These are phyloP conservation scores for Dactylellina leptospora DNA, from an alignment of 2,329 filamentous ascomycete species.

Conservation along the genomic window DNA sequence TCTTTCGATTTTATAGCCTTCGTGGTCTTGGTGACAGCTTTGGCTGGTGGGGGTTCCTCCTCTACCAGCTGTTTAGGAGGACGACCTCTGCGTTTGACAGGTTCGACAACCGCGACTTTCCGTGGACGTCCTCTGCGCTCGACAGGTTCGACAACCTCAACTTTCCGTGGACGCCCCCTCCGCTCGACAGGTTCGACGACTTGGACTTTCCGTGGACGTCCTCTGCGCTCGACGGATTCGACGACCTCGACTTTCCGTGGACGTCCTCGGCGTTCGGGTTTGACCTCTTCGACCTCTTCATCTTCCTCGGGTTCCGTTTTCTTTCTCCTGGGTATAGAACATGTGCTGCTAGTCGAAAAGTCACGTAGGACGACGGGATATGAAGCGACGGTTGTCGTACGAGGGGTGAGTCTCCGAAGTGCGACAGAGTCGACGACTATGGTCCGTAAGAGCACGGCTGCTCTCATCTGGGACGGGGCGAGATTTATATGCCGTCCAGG, in stretches of 20 bases:
- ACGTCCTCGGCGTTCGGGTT: not conserved
- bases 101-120: too few relatives aligned
- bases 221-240: too few relatives aligned
- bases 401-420: slow-evolving; percentile 4
- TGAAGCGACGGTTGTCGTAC: slow-evolving; percentile 2
- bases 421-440: slow-evolving; percentile 31
- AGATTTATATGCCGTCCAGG: too few relatives aligned
- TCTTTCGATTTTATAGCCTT: not conserved
- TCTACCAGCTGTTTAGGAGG: too few relatives aligned
- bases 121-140: too few relatives aligned
- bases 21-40: too few relatives aligned
- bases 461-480: slow-evolving; percentile 52
- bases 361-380: slow-evolving; percentile 6
- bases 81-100: too few relatives aligned
- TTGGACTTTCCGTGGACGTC: too few relatives aligned
- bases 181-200: too few relatives aligned
- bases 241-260: not conserved
- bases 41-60: too few relatives aligned
- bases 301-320: not conserved
- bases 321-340: slow-evolving; percentile 1
- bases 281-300: not conserved
- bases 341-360: slow-evolving; percentile 7
- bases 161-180: too few relatives aligned
- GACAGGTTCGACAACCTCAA: too few relatives aligned
- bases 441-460: slow-evolving; percentile 7